Evolutionary conservation across 495 filamentous ascomycete genomes (phyloP), one percentile per base, ranked within the genome.

Genomic region (Trichoderma asperelloides): DNA sequence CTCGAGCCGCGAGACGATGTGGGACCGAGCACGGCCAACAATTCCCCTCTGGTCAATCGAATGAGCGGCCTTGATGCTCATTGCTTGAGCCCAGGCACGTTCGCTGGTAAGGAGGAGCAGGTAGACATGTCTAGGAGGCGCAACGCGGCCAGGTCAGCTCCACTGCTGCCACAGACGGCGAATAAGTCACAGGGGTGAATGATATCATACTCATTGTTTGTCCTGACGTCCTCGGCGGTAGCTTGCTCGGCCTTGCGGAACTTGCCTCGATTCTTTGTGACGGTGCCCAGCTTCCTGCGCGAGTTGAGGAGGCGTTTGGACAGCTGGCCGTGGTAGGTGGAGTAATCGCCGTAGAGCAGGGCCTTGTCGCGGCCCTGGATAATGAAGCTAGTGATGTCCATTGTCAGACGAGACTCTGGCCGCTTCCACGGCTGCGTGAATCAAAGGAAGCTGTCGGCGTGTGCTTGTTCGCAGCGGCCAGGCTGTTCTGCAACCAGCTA

Each of bases 61-160:
- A 74, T 96, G 90, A 27, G 85, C 77, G 7, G 92, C 85, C 76
- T 96, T 97, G 84, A 97, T 91, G 70, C 90, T 84, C 92, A 97
- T 95, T 64, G 93, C 96, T 74, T 96, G 88, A 1, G 96, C 96
- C 93, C 96, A 98, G 65, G 96, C 91, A 70, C 96, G 85, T 79
- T 99, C 96, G 67, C 93, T 85, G 40, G 88, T 89, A 70, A 96
- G 85, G 65, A 99, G 84, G 51, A 93, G 82, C 51, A 96, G 84
- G 68, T 91, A 82, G 47, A 90, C 86, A 74, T 88, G 94, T 72
- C 93, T 96, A 33, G 64, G 67, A 51, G 16, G 28, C 65, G 23
- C 37, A 25, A 39, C 23, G 51, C n/a, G 30, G 15, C 23, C 18
- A 21, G 15, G 37, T 45, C 37, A 41, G 64, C 25, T 27, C 30